Conservation (phyloP, 1,284 basidiomycete species). For the Cystobasidiaceae sp. region DNA sequence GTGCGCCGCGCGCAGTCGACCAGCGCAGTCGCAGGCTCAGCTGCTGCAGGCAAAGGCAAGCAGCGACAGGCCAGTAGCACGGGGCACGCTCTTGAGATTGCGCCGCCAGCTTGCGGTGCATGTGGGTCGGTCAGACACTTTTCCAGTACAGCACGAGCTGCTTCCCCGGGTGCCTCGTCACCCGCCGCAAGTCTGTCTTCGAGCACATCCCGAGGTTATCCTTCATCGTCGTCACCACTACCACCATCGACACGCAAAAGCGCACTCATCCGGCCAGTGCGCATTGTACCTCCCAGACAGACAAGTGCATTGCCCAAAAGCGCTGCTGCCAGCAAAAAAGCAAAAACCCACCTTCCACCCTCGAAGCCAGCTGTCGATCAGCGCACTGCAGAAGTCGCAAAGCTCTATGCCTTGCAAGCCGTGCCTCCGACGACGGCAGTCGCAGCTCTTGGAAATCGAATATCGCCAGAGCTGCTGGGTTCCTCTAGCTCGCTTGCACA, state of each 20-base stretch:
- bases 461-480: constrained; percentile 19
- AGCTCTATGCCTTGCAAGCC: constrained; percentile 23
- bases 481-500: neutral
- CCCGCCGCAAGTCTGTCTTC: constrained; percentile 7
- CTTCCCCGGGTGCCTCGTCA: constrained; percentile 7
- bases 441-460: constrained; percentile 30
- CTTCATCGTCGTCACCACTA: neutral
- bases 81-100: neutral
- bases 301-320: neutral
- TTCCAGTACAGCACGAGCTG: constrained; percentile 1
- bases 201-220: neutral
- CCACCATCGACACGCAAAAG: neutral
- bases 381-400: constrained; percentile 9
- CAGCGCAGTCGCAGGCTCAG: too few relatives aligned
- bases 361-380: constrained; percentile 1
- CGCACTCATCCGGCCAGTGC: constrained; percentile 22
- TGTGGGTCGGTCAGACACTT: neutral
- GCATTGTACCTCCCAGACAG: constrained; percentile 21
- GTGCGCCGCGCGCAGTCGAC: too few relatives aligned
- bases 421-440: constrained; percentile 17
- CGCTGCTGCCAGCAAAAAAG: neutral
- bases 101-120: neutral
- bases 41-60: neutral
- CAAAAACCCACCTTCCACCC: constrained; percentile 5
- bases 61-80: neutral